Percentiles rank a stretch among this genome's conserved stretches.
These are phyloP conservation scores for Metschnikowia similis DNA, from an alignment of 805 yeast species.

Conservation along the genomic window DNA sequence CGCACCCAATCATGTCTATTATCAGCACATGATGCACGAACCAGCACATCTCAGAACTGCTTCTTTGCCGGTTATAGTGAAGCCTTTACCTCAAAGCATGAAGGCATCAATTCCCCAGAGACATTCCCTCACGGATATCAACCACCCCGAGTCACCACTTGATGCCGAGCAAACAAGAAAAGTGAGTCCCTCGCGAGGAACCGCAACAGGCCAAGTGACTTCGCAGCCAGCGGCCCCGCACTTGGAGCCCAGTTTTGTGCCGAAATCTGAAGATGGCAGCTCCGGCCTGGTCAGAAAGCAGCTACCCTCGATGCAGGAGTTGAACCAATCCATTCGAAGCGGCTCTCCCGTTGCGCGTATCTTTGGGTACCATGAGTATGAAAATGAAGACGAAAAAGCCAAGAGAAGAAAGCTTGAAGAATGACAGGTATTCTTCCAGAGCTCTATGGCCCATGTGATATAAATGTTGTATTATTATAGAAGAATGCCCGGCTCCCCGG, in stretches of 20 bases:
- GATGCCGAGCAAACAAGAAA: constrained; percentile 2
- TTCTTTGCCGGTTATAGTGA: constrained; percentile 14
- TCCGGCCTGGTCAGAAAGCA: constrained; percentile 14
- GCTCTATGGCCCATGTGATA: neutral
- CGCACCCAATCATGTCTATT: constrained; percentile 12
- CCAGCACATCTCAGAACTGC: constrained; percentile 13
- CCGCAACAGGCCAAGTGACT: neutral
- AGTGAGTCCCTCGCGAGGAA: neutral
- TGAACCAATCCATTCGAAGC: constrained; percentile 28
- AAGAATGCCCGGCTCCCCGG: neutral
- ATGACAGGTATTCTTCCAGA: neutral
- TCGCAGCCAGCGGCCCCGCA: constrained; percentile 1
- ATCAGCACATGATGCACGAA: constrained; percentile 13
- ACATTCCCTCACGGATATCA: constrained; percentile 9
- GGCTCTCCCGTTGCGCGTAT: constrained; percentile 6
- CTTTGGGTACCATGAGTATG: constrained; percentile 1
- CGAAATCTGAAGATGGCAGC: neutral
- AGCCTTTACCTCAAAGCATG: constrained; percentile 10
- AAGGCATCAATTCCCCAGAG: constrained; percentile 10
- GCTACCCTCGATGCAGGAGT: constrained; percentile 36
- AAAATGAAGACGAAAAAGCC: constrained; percentile 8
- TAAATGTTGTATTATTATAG: constrained; percentile 1
- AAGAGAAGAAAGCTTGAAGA: constrained; percentile 15
- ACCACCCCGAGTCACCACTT: neutral
- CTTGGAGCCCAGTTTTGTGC: neutral